These are phyloP conservation scores for Neurospora africana DNA, from an alignment of 495 filamentous ascomycete genomes.

Conservation along the genomic window DNA sequence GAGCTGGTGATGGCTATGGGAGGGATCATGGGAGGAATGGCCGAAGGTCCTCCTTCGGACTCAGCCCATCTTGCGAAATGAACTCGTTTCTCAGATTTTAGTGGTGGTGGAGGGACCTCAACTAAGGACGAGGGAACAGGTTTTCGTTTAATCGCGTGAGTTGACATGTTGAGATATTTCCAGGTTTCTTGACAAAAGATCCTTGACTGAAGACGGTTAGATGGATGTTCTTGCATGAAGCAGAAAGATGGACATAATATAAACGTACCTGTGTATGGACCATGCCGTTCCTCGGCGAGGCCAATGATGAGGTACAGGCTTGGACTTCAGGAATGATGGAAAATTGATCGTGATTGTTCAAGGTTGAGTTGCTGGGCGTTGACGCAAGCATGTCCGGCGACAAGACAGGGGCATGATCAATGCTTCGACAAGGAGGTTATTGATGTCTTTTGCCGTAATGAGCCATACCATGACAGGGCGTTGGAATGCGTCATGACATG, in stretches of 20 bases:
- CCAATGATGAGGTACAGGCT: background rate
- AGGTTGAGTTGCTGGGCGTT: background rate
- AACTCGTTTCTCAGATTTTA: background rate
- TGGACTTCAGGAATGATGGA: background rate
- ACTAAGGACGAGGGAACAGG: background rate
- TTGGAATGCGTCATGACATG: background rate
- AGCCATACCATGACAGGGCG: background rate
- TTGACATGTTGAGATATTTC: background rate
- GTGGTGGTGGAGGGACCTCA: background rate
- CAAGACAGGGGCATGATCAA: background rate
- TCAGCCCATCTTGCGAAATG: background rate
- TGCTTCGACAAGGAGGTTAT: accelerated
- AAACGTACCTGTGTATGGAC: background rate
- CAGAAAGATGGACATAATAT: background rate
- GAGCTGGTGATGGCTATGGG: background rate
- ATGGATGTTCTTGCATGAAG: background rate
- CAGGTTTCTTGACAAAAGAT: background rate
- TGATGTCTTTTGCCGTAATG: background rate
- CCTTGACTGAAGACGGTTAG: background rate
- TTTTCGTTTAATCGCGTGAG: background rate
- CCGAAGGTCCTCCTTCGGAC: background rate
- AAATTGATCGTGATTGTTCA: background rate
- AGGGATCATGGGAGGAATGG: background rate
- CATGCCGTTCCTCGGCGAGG: background rate
- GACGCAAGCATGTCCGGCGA: background rate